These are phyloP conservation scores for Epichloe amarillans DNA, from an alignment of 2,329 filamentous ascomycete species.

Conservation along the genomic window DNA sequence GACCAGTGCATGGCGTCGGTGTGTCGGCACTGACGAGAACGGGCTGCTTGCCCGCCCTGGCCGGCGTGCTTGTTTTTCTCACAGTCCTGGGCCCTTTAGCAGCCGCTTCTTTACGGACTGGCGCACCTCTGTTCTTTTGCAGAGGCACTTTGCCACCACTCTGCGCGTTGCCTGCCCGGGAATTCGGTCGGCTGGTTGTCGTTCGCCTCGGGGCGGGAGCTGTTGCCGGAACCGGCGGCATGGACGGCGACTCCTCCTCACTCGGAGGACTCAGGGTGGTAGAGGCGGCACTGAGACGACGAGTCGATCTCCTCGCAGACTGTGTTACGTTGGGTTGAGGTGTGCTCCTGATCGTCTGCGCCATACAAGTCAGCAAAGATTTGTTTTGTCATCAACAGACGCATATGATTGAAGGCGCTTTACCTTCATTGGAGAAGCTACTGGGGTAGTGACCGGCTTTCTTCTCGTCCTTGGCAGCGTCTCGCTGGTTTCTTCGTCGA, in stretches of 20 bases:
- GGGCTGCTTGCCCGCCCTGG: constrained; percentile 9
- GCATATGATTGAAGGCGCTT: background rate
- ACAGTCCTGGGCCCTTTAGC: constrained; percentile 19
- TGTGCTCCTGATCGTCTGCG: constrained; percentile 22
- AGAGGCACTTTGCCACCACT: constrained; percentile 31
- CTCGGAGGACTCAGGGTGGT: constrained; percentile 15
- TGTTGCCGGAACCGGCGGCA: background rate
- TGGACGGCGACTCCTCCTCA: constrained; percentile 10
- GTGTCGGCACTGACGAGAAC: constrained; percentile 7
- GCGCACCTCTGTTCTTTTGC: constrained; percentile 45
- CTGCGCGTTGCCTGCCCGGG: constrained; percentile 18
- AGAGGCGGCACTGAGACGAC: constrained; percentile 38
- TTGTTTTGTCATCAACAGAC: background rate
- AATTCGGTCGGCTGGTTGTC: constrained; percentile 19
- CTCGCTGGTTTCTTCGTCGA: constrained; percentile 28
- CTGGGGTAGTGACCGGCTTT: constrained; percentile 44
- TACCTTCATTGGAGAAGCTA: constrained; percentile 17
- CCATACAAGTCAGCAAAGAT: background rate
- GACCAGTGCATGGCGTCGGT: constrained; percentile 5
- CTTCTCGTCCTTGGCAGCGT: constrained; percentile 33
- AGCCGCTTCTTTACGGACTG: constrained; percentile 29
- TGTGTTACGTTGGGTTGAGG: constrained; percentile 13
- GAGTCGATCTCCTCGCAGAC: constrained; percentile 22
- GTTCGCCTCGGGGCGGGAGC: constrained; percentile 11
- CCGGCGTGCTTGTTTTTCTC: constrained; percentile 22